Evolutionary conservation across 306 rosid species (phyloP), one percentile per base, ranked within the genome.

Genomic region (Cicer chorassanicum): DNA sequence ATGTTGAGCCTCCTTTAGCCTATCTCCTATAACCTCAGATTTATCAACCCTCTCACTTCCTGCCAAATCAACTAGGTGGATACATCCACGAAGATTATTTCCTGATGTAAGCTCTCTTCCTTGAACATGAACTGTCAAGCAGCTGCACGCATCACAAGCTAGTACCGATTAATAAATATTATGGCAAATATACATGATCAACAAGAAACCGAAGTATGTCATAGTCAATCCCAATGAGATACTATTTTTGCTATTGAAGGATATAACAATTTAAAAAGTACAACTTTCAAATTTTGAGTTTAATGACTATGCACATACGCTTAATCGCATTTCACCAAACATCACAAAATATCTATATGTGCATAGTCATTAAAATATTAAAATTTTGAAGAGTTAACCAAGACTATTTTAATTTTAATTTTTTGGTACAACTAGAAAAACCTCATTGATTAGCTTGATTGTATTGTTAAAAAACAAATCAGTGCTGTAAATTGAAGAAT

Each of bases 31-130:
- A 43, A 86, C 98, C 85, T 92, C 97, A 34, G 99, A 95, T 82
- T 95, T 95, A 69, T 92, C 99, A 41, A 90, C 96, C 77, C 99
- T 86, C 78, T 95, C 99, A 77, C 99, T 95, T 78, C 99, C 99
- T 69, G 99, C 99, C 74, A 95, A 72, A 85, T 95, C 98, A 74
- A 92, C 97, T 51, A 92, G 80, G 84, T 95, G 98, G 86, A 95
- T 95, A 69, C 92, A 90, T 29, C 99, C 98, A 5, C 96, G 96
- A 63, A 92, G 80, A 43, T 12, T 63, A 44, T 77, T 78, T 73
- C 92, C 90, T 3, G 98, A 87, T 14, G 90, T 73, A 82, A 83
- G 79, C 82, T 89, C 98, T 63, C 63, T 90, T 70, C 99, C 99
- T 74, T 89, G 92, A 81, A 92, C 93, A 84, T 90, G 96, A 80